Percentiles rank a stretch among this genome's conserved stretches.
These are phyloP conservation scores for Zygosaccharomyces kombuchaensis DNA, from an alignment of 805 yeast species.

Conservation along the genomic window DNA sequence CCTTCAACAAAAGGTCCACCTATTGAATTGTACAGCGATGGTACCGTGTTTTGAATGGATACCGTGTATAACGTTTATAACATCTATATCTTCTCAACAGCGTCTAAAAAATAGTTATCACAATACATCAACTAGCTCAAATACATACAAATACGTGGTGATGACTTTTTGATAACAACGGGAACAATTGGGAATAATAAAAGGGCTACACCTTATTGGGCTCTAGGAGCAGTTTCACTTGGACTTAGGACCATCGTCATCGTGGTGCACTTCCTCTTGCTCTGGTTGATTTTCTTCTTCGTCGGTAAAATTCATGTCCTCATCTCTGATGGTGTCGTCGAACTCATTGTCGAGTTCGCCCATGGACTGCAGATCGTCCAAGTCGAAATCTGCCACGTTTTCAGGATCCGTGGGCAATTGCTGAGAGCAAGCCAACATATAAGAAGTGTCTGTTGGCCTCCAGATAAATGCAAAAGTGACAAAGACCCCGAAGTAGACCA, in stretches of 20 bases:
- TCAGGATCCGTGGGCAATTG: slow-evolving; percentile 82
- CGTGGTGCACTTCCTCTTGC: slow-evolving; percentile 5
- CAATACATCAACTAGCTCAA: slow-evolving; percentile 3
- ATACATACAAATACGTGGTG: slow-evolving; percentile 3
- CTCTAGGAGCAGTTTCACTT: not conserved
- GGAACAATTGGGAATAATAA: not conserved
- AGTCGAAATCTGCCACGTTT: slow-evolving; percentile 62
- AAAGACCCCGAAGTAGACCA: slow-evolving; percentile 80
- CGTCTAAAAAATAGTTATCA: slow-evolving; percentile 2
- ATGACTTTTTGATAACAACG: slow-evolving; percentile 2
- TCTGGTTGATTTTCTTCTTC: slow-evolving; percentile 21
- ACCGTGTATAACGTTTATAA: too few relatives aligned
- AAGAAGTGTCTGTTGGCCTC: slow-evolving; percentile 96
- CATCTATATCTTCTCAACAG: not conserved
- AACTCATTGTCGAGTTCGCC: slow-evolving; percentile 40
- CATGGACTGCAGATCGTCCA: slow-evolving; percentile 49
- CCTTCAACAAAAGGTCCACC: slow-evolving; percentile 56
- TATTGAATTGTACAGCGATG: slow-evolving; percentile 57
- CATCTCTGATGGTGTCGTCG: slow-evolving; percentile 27
- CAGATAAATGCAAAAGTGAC: slow-evolving; percentile 82
- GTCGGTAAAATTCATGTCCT: slow-evolving; percentile 32
- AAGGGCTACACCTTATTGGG: not conserved
- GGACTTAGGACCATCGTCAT: slow-evolving; percentile 3
- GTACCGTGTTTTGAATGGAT: slow-evolving; percentile 50
- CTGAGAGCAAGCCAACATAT: slow-evolving; percentile 89